phyloP scores from a whole-genome alignment of 495 filamentous ascomycete genomes.

The Annulohypoxylon moriforme region DNA sequence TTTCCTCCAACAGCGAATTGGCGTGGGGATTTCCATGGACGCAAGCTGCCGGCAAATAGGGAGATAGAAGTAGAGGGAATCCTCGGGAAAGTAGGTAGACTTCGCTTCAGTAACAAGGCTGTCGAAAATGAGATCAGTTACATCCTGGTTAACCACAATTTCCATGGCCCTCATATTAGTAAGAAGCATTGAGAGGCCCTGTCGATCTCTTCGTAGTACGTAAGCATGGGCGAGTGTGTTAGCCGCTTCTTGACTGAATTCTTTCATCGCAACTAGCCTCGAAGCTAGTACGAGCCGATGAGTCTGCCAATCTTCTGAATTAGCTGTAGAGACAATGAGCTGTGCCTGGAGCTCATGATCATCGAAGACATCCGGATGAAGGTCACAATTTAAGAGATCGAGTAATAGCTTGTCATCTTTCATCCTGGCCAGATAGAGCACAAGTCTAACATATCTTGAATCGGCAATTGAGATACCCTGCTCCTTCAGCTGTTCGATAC shows the following conservation, averaged over 20 bases:
- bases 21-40: slow-evolving; percentile 47
- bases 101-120: slow-evolving; percentile 38
- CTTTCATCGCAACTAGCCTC: slow-evolving; percentile 36
- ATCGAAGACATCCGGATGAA: slow-evolving; percentile 80
- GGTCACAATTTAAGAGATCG: slow-evolving; percentile 72
- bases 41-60: slow-evolving; percentile 41
- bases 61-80: slow-evolving; percentile 43
- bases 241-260: slow-evolving; percentile 31
- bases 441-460: slow-evolving; percentile 68
- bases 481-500: slow-evolving; percentile 66
- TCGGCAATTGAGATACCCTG: slow-evolving; percentile 68
- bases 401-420: slow-evolving; percentile 67
- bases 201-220: slow-evolving; percentile 33
- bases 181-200: slow-evolving; percentile 44
- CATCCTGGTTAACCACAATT: slow-evolving; percentile 32
- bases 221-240: slow-evolving; percentile 41
- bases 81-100: slow-evolving; percentile 18
- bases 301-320: slow-evolving; percentile 46
- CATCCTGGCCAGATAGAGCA: slow-evolving; percentile 67
- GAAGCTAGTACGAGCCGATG: slow-evolving; percentile 48
- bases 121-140: slow-evolving; percentile 38
- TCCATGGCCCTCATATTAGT: slow-evolving; percentile 48
- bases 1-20: slow-evolving; percentile 40
- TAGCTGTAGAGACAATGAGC: slow-evolving; percentile 40
- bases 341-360: slow-evolving; percentile 67